A percentile compares a stretch with the other conserved stretches of the same genome.
Conservation (phyloP, 345 rosid genomes). For the Melaleuca quinquenervia region DNA sequence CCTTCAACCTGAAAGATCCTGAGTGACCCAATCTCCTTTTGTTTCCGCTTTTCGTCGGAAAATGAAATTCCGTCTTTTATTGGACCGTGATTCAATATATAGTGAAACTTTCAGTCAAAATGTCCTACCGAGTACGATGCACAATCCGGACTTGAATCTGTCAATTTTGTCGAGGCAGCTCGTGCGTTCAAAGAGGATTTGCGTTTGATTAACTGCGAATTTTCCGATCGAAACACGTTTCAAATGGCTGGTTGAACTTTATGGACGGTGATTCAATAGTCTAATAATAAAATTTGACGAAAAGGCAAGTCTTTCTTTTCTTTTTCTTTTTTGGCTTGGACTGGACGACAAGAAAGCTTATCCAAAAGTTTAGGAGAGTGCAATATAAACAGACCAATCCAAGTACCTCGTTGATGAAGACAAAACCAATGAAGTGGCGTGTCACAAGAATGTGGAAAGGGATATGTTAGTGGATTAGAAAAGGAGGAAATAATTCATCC, state of each 20-base stretch:
- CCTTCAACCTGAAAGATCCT: neutral
- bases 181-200: neutral
- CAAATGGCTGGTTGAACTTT: neutral
- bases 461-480: neutral
- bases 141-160: neutral
- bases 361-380: neutral
- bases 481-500: neutral
- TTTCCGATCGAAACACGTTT: neutral
- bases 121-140: neutral
- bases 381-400: neutral
- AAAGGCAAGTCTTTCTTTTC: neutral
- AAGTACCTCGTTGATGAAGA: neutral
- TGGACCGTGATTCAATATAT: neutral
- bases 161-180: neutral
- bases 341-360: neutral
- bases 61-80: neutral
- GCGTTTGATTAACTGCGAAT: neutral
- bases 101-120: neutral
- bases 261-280: neutral
- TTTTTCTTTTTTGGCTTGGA: neutral
- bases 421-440: neutral
- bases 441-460: neutral
- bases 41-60: fast-evolving
- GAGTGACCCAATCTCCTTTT: neutral
- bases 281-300: neutral